Base-by-base conservation (phyloP, 1,139 yeast genomes). In the Kluyveromyces sp. region DNA sequence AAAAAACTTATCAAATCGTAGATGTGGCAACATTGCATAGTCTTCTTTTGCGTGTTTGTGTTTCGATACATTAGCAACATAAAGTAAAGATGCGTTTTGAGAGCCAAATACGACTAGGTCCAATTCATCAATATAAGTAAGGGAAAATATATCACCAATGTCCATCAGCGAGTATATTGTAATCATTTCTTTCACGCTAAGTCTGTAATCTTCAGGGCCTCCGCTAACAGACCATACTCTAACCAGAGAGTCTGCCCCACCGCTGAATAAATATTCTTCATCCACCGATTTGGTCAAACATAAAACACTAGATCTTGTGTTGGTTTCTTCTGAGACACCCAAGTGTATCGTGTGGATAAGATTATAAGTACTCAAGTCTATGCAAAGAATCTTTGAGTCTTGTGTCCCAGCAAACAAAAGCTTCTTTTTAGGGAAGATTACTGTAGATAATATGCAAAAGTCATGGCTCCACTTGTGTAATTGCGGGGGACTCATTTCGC, bases 391-490 rank as follows among this genome's bases (percentile, higher is more conserved):
- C 56, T 78, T 78, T n/a, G 95, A 86, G 57, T 84, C 86, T 57
- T 90, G 96, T 1, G 97, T 87, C n/a, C 98, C 98, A 49, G 96
- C 94, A 61, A 85, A 85, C 21, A 92, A 59, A 38, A 81, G 67
- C 38, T 76, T 71, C 48, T 75, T 74, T 31, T 65, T 64, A 0
- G 85, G 83, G 31, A 83, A 79, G 6, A 85, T 76, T 4, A 84
- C 79, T 29, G 87, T 78, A 43, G 95, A 83, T n/a, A 92, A 74
- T 28, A 90, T 83, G 1, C 95, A 82, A 54, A 78, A 81, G 2
- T 75, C 68, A 52, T 80, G 81, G 27, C 77, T 73, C 97, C 97
- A 90, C 57, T 77, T 73, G 62, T 89, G 97, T 3, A 86, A 66
- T 42, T 74, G 53, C 26, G 57, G 48, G 31, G 68, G 63, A 39